phyloP scores from a whole-genome alignment of 2,329 filamentous ascomycete species.

The Alternaria atra region DNA sequence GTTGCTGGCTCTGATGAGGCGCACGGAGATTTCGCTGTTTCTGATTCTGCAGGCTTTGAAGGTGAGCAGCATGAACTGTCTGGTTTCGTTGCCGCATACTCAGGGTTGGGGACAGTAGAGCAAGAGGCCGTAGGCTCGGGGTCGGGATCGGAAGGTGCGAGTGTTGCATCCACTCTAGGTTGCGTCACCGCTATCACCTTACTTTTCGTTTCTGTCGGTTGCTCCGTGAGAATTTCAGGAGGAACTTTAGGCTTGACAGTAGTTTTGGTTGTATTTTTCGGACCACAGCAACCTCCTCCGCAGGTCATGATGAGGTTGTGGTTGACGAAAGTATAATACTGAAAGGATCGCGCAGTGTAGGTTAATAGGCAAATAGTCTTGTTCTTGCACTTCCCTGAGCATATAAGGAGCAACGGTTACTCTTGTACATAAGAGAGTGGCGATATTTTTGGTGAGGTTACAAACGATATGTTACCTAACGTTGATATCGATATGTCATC shows the following conservation, averaged over 20 bases:
- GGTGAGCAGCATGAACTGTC: slow-evolving; percentile 1
- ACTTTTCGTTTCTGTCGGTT: neutral
- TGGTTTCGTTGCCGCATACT: neutral
- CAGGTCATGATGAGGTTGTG: slow-evolving; percentile 23
- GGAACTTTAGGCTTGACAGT: neutral
- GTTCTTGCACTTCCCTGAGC: too few species aligned
- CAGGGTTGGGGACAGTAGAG: neutral
- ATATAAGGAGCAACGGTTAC: neutral
- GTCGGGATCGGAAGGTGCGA: neutral
- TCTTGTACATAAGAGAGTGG: neutral
- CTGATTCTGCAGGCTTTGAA: neutral
- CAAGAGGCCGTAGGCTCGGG: neutral
- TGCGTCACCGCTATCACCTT: neutral
- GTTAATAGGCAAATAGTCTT: neutral
- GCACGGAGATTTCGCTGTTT: neutral
- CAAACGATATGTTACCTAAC: slow-evolving; percentile 23
- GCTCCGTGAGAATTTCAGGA: neutral
- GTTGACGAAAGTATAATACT: neutral
- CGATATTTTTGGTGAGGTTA: neutral
- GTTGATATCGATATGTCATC: neutral
- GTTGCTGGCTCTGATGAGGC: neutral
- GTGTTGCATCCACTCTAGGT: neutral
- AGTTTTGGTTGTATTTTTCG: neutral
- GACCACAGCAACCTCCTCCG: slow-evolving; percentile 24
- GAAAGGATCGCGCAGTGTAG: neutral